Evolutionary conservation across 2,329 filamentous ascomycete species (phyloP), one percentile per base, ranked within the genome.

Genomic region (Tolypocladium tropicale): DNA sequence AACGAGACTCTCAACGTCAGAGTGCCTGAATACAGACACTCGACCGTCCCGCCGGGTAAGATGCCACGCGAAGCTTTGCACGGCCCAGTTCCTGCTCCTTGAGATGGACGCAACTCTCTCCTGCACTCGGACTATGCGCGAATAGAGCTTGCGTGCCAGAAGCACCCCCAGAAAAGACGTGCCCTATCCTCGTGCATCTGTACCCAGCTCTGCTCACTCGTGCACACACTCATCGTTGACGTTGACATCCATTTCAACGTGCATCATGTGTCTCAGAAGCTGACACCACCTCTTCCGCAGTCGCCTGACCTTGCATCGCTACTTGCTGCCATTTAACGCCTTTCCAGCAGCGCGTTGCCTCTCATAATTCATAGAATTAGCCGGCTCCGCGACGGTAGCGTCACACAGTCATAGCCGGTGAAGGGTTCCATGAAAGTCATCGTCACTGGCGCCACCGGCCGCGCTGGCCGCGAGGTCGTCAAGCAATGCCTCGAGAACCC

Each of bases 371-470:
- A 11, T 28, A 12, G 1, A n/a, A 30, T 1, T 16, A 4, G 2
- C 7, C 43, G 1, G 9, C 25, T 18, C 9, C 11, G 16, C 16
- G 16, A 6, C 16, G 46, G 12, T 3, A 32, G 7, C 46, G 28
- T 21, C 46, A 6, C 46, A 6, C 32, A 9, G 28, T 4, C 46
- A 6, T 10, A 5, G 46, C 46, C 46, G 46, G 18, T 2, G 32
- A 55, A 33, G 18, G 33, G 28, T 25, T 55, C 37, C 53, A 84
- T 85, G 81, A 83, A 84, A 64, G 70, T 85, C 62, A 77, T 86
- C 57, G 70, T 86, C 37, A 75, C 78, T 7, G 82, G 82, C 52
- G 72, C 72, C 25, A 85, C 81, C n/a, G 82, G 83, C 60, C 76
- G 77, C 62, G 74, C 83, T 56, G 83, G 82, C 55, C 63, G 69